Evolutionary conservation across 257 asterid species (phyloP).

Genomic region (Solanum pennellii): DNA sequence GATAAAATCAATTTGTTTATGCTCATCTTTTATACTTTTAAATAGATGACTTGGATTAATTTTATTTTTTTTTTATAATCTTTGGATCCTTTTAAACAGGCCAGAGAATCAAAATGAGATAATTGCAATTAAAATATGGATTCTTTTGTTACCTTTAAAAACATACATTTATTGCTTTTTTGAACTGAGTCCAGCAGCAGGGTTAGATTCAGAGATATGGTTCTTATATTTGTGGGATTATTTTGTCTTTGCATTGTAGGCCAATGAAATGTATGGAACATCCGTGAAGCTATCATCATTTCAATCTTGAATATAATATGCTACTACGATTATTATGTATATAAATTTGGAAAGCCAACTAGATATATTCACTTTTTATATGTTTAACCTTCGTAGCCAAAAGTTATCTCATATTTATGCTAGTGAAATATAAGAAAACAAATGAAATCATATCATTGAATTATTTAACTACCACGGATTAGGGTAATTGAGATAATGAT

Average conservation of each 20-base stretch:
- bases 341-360: not conserved
- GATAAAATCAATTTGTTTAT: not conserved
- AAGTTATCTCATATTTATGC: not conserved
- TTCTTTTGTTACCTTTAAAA: constrained; percentile 3
- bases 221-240: constrained; percentile 26
- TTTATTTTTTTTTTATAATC: not conserved
- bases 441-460: not conserved
- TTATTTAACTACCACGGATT: not conserved
- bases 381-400: not conserved
- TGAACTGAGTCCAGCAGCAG: constrained; percentile 17
- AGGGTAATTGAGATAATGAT: not conserved
- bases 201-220: constrained; percentile 27
- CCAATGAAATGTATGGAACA: not conserved
- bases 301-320: constrained; percentile 10
- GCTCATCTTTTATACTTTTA: not conserved
- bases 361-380: not conserved
- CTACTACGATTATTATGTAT: not conserved
- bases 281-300: constrained; percentile 8
- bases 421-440: not conserved
- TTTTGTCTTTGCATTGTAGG: constrained; percentile 27
- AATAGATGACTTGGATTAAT: not conserved
- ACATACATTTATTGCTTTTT: constrained; percentile 4
- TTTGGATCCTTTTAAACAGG: not conserved
- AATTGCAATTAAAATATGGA: not conserved
- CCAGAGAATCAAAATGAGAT: constrained; percentile 4